A percentile compares a stretch with the other conserved stretches of the same genome.
These are phyloP conservation scores for Hyparrhenia diplandra DNA, from an alignment of 176 grass and related monocot genomes.

Conservation along the genomic window DNA sequence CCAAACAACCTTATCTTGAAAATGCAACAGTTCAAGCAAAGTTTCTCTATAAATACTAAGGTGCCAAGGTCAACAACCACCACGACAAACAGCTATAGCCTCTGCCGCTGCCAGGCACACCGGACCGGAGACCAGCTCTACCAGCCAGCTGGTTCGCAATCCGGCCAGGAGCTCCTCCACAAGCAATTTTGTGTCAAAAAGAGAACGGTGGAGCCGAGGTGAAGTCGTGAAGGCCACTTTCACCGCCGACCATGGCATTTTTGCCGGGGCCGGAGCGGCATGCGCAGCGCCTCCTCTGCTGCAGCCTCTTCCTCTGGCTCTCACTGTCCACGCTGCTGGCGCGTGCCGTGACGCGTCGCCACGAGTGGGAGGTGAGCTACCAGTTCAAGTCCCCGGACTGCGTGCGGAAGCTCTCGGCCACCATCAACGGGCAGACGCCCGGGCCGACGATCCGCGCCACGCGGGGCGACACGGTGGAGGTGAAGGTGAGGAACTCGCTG, in stretches of 20 bases:
- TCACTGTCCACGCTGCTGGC: neutral
- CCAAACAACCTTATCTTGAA: neutral
- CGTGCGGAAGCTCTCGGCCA: constrained; percentile 56
- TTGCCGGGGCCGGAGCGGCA: neutral
- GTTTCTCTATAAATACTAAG: no score
- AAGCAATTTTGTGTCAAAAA: neutral
- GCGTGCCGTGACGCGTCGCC: constrained; percentile 23
- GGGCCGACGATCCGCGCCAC: constrained; percentile 60
- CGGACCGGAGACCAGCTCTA: neutral
- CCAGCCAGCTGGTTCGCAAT: neutral
- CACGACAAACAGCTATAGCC: neutral
- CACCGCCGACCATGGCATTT: neutral
- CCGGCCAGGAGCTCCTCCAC: neutral
- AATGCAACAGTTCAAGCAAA: neutral
- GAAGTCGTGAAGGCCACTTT: no score
- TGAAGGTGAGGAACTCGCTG: constrained; percentile 50
- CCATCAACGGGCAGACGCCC: constrained; percentile 58
- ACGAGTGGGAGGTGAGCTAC: constrained; percentile 74
- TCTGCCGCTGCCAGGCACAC: neutral
- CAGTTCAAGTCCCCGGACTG: constrained; percentile 64
- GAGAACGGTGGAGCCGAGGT: no score
- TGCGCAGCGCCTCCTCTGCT: constrained; percentile 3
- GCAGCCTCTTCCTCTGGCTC: constrained; percentile 14
- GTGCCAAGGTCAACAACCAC: neutral
- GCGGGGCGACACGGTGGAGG: constrained; percentile 67